A percentile compares a stretch with the other conserved stretches of the same genome.
These are phyloP conservation scores for Vickermania ingenoplastis DNA, from an alignment of 208 protist genomes.

Conservation along the genomic window DNA sequence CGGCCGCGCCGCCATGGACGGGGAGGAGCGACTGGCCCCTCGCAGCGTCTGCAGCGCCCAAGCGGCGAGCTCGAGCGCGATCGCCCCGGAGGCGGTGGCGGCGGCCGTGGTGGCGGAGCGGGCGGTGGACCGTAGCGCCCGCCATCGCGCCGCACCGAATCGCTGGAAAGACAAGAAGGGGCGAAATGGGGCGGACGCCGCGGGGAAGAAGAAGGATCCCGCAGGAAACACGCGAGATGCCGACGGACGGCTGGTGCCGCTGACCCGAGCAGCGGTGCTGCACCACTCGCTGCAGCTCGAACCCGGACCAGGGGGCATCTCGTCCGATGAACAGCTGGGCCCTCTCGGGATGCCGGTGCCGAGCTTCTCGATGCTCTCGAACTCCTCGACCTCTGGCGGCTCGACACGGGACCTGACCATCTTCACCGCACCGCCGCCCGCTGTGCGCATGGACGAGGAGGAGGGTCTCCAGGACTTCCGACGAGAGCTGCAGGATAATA, in stretches of 20 bases:
- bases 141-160: background rate
- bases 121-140: background rate
- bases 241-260: background rate
- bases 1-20: background rate
- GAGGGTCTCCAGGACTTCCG: constrained; percentile 54
- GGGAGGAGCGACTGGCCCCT: too few relatives aligned
- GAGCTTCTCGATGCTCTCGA: background rate
- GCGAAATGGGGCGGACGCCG: background rate
- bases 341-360: background rate
- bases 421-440: background rate
- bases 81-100: background rate
- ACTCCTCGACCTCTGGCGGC: background rate
- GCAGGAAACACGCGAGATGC: background rate
- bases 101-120: background rate
- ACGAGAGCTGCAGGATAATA: constrained; percentile 65
- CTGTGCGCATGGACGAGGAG: constrained; percentile 8
- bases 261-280: background rate
- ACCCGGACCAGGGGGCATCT: background rate
- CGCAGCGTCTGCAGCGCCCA: too few relatives aligned
- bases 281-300: background rate
- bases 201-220: too few relatives aligned
- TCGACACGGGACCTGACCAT: background rate
- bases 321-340: background rate
- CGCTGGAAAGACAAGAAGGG: background rate
- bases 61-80: background rate